phyloP scores from a whole-genome alignment of 1,284 basidiomycete species.

The Rhodotorula sp. region DNA sequence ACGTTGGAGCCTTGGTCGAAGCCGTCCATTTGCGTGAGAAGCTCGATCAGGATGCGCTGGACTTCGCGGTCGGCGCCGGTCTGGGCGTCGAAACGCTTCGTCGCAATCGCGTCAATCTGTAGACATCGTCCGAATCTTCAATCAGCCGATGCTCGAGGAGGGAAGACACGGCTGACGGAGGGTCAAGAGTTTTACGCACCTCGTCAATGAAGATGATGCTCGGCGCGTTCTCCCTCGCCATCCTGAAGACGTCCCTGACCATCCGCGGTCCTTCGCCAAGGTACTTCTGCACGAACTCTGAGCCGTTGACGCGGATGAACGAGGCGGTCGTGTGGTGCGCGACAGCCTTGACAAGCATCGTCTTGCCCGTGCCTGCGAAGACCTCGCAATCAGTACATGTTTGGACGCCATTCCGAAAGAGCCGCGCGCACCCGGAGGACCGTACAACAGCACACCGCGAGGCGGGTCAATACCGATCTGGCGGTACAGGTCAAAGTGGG shows the following conservation, averaged over 20 bases:
- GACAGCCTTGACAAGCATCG: constrained; percentile 98
- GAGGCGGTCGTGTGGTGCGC: constrained; percentile 95
- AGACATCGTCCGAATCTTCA: no score
- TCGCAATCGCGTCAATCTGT: constrained; percentile 96
- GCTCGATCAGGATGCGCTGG: constrained; percentile 96
- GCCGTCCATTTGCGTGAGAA: constrained; percentile 99
- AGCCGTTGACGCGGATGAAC: constrained; percentile 97
- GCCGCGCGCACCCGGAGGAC: constrained; percentile 71
- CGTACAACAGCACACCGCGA: constrained; percentile 86
- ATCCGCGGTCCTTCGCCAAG: constrained; percentile 98
- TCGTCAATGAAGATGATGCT: constrained; percentile 94
- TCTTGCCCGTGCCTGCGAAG: constrained; percentile 91
- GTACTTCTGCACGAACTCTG: constrained; percentile 99
- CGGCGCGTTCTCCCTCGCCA: constrained; percentile 95
- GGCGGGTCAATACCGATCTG: constrained; percentile 99
- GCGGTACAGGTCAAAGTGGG: constrained; percentile 96
- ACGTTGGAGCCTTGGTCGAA: constrained; percentile 99
- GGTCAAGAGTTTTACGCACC: not conserved
- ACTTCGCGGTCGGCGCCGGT: constrained; percentile 99
- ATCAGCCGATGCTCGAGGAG: no score
- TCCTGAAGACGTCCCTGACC: constrained; percentile 98
- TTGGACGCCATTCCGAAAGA: not conserved
- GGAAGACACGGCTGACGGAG: not conserved
- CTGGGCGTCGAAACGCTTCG: constrained; percentile 99
- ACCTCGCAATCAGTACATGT: not conserved